These are phyloP conservation scores for Articulospora tetracladia DNA, from an alignment of 495 filamentous ascomycete genomes.

Conservation along the genomic window DNA sequence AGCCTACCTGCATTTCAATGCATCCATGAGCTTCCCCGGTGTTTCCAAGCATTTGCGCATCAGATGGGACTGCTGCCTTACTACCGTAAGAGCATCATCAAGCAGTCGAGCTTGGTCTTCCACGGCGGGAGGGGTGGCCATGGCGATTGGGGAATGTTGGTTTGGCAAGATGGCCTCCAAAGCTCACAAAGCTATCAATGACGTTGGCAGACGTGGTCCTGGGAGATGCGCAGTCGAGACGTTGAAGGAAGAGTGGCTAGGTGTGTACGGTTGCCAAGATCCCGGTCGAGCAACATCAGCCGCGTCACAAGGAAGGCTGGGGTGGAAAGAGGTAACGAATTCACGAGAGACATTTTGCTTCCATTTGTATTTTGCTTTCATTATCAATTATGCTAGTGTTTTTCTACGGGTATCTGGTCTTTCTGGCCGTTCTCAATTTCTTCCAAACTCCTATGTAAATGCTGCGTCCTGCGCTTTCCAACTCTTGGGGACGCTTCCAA, in stretches of 20 bases:
- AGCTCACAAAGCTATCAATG: slow-evolving; percentile 22
- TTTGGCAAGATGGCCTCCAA: slow-evolving; percentile 14
- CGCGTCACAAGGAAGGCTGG: slow-evolving; percentile 10
- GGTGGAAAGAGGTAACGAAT: not conserved
- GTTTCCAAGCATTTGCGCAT: slow-evolving; percentile 98
- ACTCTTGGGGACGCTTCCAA: slow-evolving; percentile 17
- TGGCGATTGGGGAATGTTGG: slow-evolving; percentile 17
- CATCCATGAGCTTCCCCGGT: slow-evolving; percentile 99
- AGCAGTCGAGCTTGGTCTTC: slow-evolving; percentile 94
- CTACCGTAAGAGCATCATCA: slow-evolving; percentile 92
- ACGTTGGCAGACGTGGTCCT: slow-evolving; percentile 15
- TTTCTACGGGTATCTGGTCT: not conserved
- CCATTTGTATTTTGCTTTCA: not conserved
- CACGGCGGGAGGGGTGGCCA: slow-evolving; percentile 61
- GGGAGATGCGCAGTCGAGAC: not conserved
- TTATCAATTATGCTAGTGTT: not conserved
- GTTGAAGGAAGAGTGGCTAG: slow-evolving; percentile 5
- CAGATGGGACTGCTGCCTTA: slow-evolving; percentile 90
- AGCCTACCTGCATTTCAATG: slow-evolving; percentile 94
- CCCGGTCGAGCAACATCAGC: not conserved
- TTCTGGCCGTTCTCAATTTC: not conserved
- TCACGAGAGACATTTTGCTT: not conserved
- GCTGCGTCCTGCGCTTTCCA: slow-evolving; percentile 17
- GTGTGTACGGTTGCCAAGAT: not conserved
- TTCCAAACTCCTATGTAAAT: slow-evolving; percentile 13